These are phyloP conservation scores for Pseudevernia furfuracea DNA, from an alignment of 495 filamentous ascomycete species.

Conservation along the genomic window DNA sequence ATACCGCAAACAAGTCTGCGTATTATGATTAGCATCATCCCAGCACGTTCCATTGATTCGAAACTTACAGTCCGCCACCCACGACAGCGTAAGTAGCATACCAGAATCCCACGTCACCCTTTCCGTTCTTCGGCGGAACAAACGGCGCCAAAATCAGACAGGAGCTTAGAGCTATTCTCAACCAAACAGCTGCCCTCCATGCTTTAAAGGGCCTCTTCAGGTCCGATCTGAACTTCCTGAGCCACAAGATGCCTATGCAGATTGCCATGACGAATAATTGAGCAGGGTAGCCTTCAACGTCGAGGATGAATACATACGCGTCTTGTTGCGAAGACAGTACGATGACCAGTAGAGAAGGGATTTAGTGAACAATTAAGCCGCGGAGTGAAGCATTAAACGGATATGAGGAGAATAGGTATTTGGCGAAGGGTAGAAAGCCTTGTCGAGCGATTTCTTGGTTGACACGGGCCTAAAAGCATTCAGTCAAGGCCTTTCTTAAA, in stretches of 20 bases:
- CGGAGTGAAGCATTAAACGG: conserved; percentile 63
- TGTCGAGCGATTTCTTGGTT: conserved; percentile 63
- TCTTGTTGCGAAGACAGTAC: conserved; percentile 54
- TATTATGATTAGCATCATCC: conserved; percentile 20
- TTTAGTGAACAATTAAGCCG: conserved; percentile 58
- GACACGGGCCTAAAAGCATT: conserved; percentile 47
- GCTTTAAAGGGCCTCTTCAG: conserved; percentile 62
- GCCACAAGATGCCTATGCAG: conserved; percentile 52
- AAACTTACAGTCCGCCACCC: conserved; percentile 58
- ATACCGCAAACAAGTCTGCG: conserved; percentile 51
- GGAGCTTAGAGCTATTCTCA: conserved; percentile 39
- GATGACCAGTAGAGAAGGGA: conserved; percentile 55
- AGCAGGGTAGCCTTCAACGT: conserved; percentile 63
- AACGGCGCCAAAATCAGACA: conserved; percentile 49
- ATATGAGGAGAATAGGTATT: conserved; percentile 52
- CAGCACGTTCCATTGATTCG: background rate
- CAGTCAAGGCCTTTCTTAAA: conserved; percentile 9
- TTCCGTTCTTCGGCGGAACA: conserved; percentile 41
- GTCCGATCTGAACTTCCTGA: conserved; percentile 54
- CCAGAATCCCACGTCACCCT: conserved; percentile 52
- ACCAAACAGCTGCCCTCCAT: conserved; percentile 48
- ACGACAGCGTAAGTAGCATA: conserved; percentile 70
- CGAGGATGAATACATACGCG: conserved; percentile 66
- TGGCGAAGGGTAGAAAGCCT: conserved; percentile 62
- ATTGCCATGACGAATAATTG: conserved; percentile 54